Conservation (phyloP, 225 moss, liverwort and hornwort genomes). For the Polytrichum commune region DNA sequence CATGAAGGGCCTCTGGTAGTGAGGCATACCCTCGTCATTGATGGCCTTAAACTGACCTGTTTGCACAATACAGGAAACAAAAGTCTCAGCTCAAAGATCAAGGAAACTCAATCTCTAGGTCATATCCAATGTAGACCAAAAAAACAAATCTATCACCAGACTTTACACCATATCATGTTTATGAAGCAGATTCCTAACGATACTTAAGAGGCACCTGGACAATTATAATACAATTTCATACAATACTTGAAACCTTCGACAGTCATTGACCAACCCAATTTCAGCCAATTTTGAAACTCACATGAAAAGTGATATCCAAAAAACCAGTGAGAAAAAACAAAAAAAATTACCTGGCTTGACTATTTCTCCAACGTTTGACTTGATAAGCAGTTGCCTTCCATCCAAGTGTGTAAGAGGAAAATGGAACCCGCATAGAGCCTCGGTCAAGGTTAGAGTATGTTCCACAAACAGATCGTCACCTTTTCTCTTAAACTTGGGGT, state of each 20-base stretch:
- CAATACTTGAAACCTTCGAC: no score
- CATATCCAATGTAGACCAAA: background rate
- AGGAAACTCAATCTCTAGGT: background rate
- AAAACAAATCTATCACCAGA: background rate
- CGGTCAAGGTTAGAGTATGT: slow-evolving; percentile 70
- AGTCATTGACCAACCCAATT: no score
- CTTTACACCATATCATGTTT: background rate
- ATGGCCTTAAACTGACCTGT: slow-evolving; percentile 94
- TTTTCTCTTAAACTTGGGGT: slow-evolving; percentile 87
- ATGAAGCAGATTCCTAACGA: background rate
- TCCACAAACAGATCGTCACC: slow-evolving; percentile 82
- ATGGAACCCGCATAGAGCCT: slow-evolving; percentile 88
- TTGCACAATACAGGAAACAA: background rate
- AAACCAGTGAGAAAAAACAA: background rate
- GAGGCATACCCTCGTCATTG: slow-evolving; percentile 95
- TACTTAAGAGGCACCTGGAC: background rate
- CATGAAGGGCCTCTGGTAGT: slow-evolving; percentile 88
- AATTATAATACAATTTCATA: background rate
- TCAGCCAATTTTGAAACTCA: no score
- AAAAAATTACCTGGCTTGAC: slow-evolving; percentile 71
- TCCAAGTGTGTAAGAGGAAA: slow-evolving; percentile 85
- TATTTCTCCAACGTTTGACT: slow-evolving; percentile 74
- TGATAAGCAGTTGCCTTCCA: slow-evolving; percentile 78
- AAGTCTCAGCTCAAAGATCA: background rate
- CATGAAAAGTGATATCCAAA: background rate